Evolutionary conservation across 306 rosid species (phyloP).

Genomic region (Albizia julibrissin): DNA sequence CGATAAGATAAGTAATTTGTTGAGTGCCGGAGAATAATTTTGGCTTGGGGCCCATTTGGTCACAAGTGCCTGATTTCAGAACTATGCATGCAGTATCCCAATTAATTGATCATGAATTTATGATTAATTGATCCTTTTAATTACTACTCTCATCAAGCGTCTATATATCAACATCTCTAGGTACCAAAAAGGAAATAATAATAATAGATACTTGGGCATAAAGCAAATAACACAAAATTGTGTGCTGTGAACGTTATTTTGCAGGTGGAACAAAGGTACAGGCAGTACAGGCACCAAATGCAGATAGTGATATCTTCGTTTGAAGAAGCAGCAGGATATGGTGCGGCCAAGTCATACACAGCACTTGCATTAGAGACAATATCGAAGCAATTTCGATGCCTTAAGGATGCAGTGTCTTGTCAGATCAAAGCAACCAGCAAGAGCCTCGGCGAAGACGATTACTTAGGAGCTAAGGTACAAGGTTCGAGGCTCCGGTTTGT

Average conservation of each 20-base stretch:
- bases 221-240: neutral
- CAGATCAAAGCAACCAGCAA: conserved; percentile 62
- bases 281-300: conserved; percentile 78
- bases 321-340: conserved; percentile 69
- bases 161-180: neutral
- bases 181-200: neutral
- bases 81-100: conserved; percentile 8
- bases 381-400: conserved; percentile 76
- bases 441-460: conserved; percentile 72
- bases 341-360: conserved; percentile 70
- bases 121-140: neutral
- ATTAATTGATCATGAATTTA: conserved; percentile 10
- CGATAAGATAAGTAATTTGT: neutral
- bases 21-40: conserved; percentile 27
- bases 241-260: neutral
- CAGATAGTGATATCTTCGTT: conserved; percentile 50
- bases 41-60: conserved; percentile 30
- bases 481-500: conserved; percentile 68
- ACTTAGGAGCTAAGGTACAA: conserved; percentile 58
- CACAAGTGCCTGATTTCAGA: conserved; percentile 2
- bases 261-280: conserved; percentile 77
- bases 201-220: neutral
- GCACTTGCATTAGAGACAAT: conserved; percentile 64
- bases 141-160: neutral
- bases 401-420: conserved; percentile 59